phyloP scores from a whole-genome alignment of 805 yeast species.

The Zygosaccharomyces kombuchaensis region DNA sequence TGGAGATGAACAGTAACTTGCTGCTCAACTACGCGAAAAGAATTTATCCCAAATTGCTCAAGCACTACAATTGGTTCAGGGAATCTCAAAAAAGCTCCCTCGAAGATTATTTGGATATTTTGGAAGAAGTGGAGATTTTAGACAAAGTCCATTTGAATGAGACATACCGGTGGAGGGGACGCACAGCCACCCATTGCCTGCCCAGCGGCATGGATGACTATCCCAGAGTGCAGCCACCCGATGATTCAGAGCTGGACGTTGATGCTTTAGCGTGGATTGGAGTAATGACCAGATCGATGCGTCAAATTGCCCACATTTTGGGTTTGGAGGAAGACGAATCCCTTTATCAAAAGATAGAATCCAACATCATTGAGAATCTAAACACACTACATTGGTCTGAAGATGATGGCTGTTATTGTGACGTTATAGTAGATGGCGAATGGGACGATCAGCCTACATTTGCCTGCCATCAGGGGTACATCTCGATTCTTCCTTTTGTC shows the following conservation, averaged over 20 bases:
- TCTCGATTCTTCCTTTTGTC: slow-evolving; percentile 79
- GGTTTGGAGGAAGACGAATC: slow-evolving; percentile 54
- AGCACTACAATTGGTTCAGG: slow-evolving; percentile 83
- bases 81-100: slow-evolving; percentile 71
- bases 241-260: slow-evolving; percentile 83
- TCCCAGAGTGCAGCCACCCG: slow-evolving; percentile 79
- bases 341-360: slow-evolving; percentile 50
- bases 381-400: slow-evolving; percentile 79
- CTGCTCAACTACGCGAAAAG: slow-evolving; percentile 52
- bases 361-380: slow-evolving; percentile 57
- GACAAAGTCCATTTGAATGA: slow-evolving; percentile 49
- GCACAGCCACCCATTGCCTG: slow-evolving; percentile 77
- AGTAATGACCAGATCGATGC: slow-evolving; percentile 81
- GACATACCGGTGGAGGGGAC: slow-evolving; percentile 89
- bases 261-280: slow-evolving; percentile 93
- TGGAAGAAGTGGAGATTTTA: slow-evolving; percentile 26
- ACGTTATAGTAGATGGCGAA: slow-evolving; percentile 67
- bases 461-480: slow-evolving; percentile 89
- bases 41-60: slow-evolving; percentile 71
- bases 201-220: slow-evolving; percentile 96
- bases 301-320: slow-evolving; percentile 60
- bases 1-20: slow-evolving; percentile 55
- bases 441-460: slow-evolving; percentile 49
- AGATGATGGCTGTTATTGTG: slow-evolving; percentile 67
- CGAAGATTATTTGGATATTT: slow-evolving; percentile 54